Percentiles rank a stretch among this genome's conserved stretches.
Evolutionary conservation across 192 early-diverging fungal species (phyloP).

Genomic region (Oehlia diaphana): DNA sequence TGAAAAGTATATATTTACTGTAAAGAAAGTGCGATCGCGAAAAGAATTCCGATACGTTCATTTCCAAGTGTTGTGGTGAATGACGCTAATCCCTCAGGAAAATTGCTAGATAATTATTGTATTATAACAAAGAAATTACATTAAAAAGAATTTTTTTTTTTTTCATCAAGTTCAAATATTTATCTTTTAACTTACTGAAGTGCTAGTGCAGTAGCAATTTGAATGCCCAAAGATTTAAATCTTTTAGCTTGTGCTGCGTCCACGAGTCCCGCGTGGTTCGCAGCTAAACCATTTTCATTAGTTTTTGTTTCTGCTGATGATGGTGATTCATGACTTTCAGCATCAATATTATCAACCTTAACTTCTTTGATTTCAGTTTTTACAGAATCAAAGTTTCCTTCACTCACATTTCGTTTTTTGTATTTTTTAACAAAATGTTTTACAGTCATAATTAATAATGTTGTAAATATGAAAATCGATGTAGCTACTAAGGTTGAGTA

Average conservation of each 20-base stretch:
- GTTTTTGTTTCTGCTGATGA: not conserved
- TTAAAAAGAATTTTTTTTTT: too few relatives aligned
- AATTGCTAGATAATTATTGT: slow-evolving; percentile 8
- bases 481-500: not conserved
- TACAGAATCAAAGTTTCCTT: not conserved
- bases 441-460: not conserved
- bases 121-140: not conserved
- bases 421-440: not conserved
- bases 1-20: slow-evolving; percentile 12
- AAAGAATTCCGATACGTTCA: slow-evolving; percentile 6
- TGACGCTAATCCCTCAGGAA: slow-evolving; percentile 15
- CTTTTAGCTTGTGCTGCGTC: not conserved
- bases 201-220: slow-evolving; percentile 10
- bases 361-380: not conserved
- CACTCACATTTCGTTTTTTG: not conserved
- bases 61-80: slow-evolving; percentile 8
- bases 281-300: not conserved
- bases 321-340: not conserved
- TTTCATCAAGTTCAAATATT: too few relatives aligned
- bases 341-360: not conserved
- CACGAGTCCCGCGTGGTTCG: not conserved
- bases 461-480: slow-evolving; percentile 10
- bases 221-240: slow-evolving; percentile 12
- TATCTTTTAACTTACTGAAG: slow-evolving; percentile 18
- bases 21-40: slow-evolving; percentile 17